Evolutionary conservation across 1,284 basidiomycete species (phyloP), one percentile per base, ranked within the genome.

Genomic region (Ceratobasidium papillatum): DNA sequence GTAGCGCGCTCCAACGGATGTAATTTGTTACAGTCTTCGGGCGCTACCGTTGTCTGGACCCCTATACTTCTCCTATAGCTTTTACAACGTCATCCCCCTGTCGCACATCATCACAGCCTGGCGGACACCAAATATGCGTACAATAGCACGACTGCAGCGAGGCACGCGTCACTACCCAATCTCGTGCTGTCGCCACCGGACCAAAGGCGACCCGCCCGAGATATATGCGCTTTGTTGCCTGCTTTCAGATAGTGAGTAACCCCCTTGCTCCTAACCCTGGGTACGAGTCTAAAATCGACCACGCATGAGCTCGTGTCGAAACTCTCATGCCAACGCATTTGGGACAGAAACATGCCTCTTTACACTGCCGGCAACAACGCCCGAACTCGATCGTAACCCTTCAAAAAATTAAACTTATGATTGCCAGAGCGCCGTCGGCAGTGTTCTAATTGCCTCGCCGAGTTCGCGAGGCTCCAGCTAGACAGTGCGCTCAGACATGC

Each of bases 391-490:
- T 56, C 54, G 30, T 56, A 34, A 56, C 30, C 2, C 49, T 12
- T 68, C 17, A 54, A 63, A n/a, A 19, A 61, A 32, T 36, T 61
- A 58, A 51, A n/a, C 12, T 36, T 36, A 34, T 56, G 65, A 56
- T 68, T 52, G 68, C 56, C 56, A 54, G 32, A 34, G 66, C 36
- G 34, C n/a, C 32, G 12, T 5, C 41, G 51, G 68, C 68, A 61
- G 68, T 61, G 58, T 38, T 36, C 45, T 49, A 32, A 38, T 72
- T 61, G 68, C 68, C 68, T 72, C 56, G 56, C 68, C 12, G 30
- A 8, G 17, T n/a, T 14, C 43, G 56, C 68, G 68, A 72, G 68
- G 68, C 56, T 38, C 14, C 43, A 41, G 30, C 43, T 54, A 30
- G 30, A 41, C 11, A n/a, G n/a, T n/a, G n/a, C n/a, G 38, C 43